Base-by-base conservation (phyloP, 2,329 filamentous ascomycete genomes). In the Aspergillus neoniger region DNA sequence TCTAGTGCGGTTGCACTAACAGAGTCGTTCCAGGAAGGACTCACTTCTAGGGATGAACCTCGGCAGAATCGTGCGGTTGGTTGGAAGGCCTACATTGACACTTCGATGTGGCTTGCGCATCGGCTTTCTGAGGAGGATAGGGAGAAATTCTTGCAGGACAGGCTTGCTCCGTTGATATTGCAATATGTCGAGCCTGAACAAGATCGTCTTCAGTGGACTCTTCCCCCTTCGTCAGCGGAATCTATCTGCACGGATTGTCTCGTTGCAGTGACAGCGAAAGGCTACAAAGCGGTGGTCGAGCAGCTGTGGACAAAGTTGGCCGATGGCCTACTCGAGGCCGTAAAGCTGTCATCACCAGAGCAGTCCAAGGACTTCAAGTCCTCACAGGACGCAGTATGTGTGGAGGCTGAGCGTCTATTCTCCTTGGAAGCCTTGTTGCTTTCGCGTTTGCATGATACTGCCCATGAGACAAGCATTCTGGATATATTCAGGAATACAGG, bases 271-370 rank as follows among this genome's bases (percentile, higher is more conserved):
- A 65, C 71, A 17, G 71, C 79, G 14, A 71, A 77, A 43, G 68
- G 69, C 3, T 75, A 87, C 3, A 74, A 82, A 0, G 67, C 78
- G 3, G 78, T 84, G 0, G 79, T 91, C 0, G 73, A 79, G 15
- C 74, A 80, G 3, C 80, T 88, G 64, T 95, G 91, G 91, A 74
- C 80, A 2, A 79, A 79, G 1, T 75, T 92, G n/a, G 84, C 86
- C 0, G 78, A 84, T 1, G 74, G 81, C 0, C 77, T 96, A n/a
- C 80, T 88, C 25, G 80, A 86, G 32, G 83, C 85, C 39, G 87
- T 96, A 59, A 88, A 87, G 57, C 85, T 86, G 5, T 96, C 92
- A 0, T 83, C 91, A 5, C 92, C 93, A 0, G 92, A 94, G 70
- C 87, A 94, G 58, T 92, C 92, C 0, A 89, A 89, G 63, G 90